Conservation (phyloP, 2,329 filamentous ascomycete genomes). For the Eutypella sp. region DNA sequence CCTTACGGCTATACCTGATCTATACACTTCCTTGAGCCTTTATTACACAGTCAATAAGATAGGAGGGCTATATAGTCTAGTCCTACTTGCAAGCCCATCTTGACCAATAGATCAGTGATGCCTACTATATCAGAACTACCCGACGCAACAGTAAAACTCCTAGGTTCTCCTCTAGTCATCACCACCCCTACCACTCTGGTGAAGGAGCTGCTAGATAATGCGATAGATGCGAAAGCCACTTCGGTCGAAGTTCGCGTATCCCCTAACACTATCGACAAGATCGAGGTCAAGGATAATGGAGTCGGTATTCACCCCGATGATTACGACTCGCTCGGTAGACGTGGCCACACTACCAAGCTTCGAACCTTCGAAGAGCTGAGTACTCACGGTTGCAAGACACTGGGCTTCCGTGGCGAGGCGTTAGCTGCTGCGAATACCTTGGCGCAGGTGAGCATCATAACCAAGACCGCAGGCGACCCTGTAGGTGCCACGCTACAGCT, state of each 20-base stretch:
- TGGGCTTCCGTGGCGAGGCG: conserved; percentile 76
- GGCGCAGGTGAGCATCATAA: conserved; percentile 57
- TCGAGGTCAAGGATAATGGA: conserved; percentile 72
- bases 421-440: conserved; percentile 61
- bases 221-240: conserved; percentile 66
- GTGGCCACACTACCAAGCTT: conserved; percentile 72
- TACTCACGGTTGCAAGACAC: conserved; percentile 48
- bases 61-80: too few species aligned
- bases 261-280: conserved; percentile 60
- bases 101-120: conserved; percentile 35
- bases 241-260: conserved; percentile 61
- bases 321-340: conserved; percentile 55
- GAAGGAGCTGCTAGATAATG: conserved; percentile 75
- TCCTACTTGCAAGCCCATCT: too few species aligned
- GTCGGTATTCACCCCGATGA: conserved; percentile 61
- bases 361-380: conserved; percentile 57
- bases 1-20: too few species aligned
- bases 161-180: conserved; percentile 59
- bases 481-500: conserved; percentile 50
- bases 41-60: too few species aligned
- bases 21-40: too few species aligned
- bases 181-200: conserved; percentile 56
- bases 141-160: conserved; percentile 43
- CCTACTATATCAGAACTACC: conserved; percentile 44
- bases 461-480: conserved; percentile 55